These are phyloP conservation scores for Syzygium oleosum DNA, from an alignment of 345 rosid species.

Conservation along the genomic window DNA sequence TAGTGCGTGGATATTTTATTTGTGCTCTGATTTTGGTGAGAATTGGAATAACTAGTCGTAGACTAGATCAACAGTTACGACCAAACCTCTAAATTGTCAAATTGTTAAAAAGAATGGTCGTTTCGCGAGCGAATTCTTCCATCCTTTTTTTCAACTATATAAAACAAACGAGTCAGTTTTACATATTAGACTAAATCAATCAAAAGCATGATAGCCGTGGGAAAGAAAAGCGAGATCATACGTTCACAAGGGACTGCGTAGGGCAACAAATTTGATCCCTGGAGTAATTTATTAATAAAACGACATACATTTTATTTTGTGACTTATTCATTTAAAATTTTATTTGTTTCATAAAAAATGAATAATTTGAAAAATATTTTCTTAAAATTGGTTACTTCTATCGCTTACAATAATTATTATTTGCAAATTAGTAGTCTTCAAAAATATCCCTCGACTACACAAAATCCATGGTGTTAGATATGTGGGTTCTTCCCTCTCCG, in stretches of 20 bases:
- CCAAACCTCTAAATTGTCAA: background rate
- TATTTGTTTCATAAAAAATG: no score
- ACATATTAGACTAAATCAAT: no score
- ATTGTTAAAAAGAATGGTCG: background rate
- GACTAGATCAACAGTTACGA: no score
- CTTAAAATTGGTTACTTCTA: no score
- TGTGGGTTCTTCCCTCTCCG: background rate
- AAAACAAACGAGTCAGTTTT: background rate
- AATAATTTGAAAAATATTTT: no score
- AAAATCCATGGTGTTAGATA: background rate
- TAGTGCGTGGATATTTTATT: accelerated
- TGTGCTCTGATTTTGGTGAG: background rate
- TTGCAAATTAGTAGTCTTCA: background rate
- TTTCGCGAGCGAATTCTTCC: background rate
- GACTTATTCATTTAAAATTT: background rate
- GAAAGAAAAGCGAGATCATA: no score
- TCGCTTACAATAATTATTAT: no score
- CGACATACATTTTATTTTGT: background rate
- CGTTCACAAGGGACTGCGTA: no score
- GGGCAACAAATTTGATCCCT: background rate
- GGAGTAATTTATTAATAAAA: no score
- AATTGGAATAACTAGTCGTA: no score
- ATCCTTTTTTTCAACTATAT: no score
- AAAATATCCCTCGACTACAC: background rate
- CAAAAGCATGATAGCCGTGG: no score